Base-by-base conservation (phyloP, 2,329 filamentous ascomycete species). In the Leptographium wingfieldii region DNA sequence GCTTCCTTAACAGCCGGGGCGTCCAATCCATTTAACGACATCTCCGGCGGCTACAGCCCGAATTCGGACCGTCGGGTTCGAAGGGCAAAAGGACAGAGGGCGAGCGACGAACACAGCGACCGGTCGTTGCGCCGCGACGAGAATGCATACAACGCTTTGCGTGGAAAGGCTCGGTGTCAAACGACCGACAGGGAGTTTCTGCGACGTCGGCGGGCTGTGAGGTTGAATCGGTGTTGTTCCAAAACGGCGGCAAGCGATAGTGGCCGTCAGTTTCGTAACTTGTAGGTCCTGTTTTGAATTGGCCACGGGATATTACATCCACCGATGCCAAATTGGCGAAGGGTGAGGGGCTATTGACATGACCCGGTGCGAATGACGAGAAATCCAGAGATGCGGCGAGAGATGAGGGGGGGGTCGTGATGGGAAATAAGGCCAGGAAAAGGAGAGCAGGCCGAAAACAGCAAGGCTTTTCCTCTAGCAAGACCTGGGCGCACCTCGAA, bases 11-110 rank as follows among this genome's bases (percentile, higher is more conserved):
- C 82, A 70, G 84, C 82, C 67, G 81, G 77, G 76, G 84, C 82
- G 77, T 96, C 92, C 75, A 97, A 80, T 65, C 94, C 94, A 84
- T 96, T 96, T 74, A 97, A 80, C 79, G 92, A 96, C 92, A 97
- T 97, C 66, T 72, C 71, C 66, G 62, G 55, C 31, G 43, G 35
- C 5, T 22, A 53, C 7, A 22, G 31, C 40, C 3, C 22, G 29
- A 29, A 29, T 43, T 16, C 2, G 22, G 22, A 31, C 25, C 49
- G 49, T 22, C n/a, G 22, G n/a, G 3, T 11, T 40, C 46, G 25
- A 48, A 16, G 14, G 38, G 3, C 38, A 40, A 14, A 14, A 40
- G 38, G 14, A 16, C 38, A 16, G 38, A 40, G 38, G 38, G 38
- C 38, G 38, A 40, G 38, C 14, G 38, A 40, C 16, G 38, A 14